Base-by-base conservation (phyloP, 2,329 filamentous ascomycete species). In the Camillea tinctor region DNA sequence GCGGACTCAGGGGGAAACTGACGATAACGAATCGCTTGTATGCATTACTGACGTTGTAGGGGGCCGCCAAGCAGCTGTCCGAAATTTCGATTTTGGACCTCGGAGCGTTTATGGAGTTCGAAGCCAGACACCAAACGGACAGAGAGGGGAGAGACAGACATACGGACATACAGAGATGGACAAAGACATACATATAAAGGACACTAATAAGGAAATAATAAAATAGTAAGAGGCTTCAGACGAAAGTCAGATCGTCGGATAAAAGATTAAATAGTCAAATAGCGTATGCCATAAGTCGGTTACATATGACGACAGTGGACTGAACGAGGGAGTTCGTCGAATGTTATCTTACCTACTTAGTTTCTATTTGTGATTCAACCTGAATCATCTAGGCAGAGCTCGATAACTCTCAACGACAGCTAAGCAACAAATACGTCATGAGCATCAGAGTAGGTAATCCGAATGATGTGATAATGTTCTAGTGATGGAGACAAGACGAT, bases 341-440 rank as follows among this genome's bases (percentile, higher is more conserved):
- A 59, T 61, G 52, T 62, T 60, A 60, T 58, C 58, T 63, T 55
- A 50, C n/a, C n/a, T n/a, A n/a, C n/a, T n/a, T n/a, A n/a, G n/a
- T n/a, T n/a, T n/a, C n/a, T n/a, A 15, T n/a, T 30, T 44, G 13
- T 44, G 17, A 44, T 44, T 15, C 36, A n/a, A 44, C 13, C 36
- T 44, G 13, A n/a, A 11, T 40, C 36, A 40, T 8, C 36, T 40
- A 26, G 24, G 4, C 11, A 44, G 4, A 44, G 36, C 36, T 44
- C 36, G 17, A 44, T 17, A 15, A 11, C 17, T 13, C 13, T 44
- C 36, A n/a, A 44, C 17, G 36, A 44, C 36, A 44, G n/a, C 36
- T 44, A 44, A 44, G 36, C 36, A 44, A 44, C 2, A 11, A 13
- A 44, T 30, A 44, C 36, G 36, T 44, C 36, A 40, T 13, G 9